Evolutionary conservation across 257 asterid species (phyloP), one percentile per base, ranked within the genome.

Genomic region (Coffea canephora): DNA sequence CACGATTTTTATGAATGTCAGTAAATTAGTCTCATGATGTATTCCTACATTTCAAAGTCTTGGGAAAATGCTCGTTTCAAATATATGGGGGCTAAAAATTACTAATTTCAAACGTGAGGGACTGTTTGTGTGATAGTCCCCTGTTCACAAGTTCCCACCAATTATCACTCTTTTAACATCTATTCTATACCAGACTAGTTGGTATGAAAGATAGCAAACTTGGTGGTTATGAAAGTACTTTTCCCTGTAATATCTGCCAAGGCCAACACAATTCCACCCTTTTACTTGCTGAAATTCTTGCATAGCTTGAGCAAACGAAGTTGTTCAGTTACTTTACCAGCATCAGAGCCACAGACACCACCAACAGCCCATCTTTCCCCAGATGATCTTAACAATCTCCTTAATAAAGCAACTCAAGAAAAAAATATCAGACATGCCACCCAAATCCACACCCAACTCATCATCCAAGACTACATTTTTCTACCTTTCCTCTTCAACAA

Each of bases 381-480:
- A 31, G 72, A 87, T 70, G 64, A 77, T 18, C 73, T 88, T 78
- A 79, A 82, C 73, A 23, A 36, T 54, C 92, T 89, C 34, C 79
- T 89, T 68, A 82, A 77, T 67, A 31, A 57, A 71, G 83, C 84
- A 67, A 57, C 77, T 36, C 64, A 80, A 48, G 27, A 80, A 77
- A 85, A 77, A 39, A 85, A 62, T 73, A 74, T 74, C 62, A 82
- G 77, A 6, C 89, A 80, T 74, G 91, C 82, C 18, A 46, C 76
- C 64, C 89, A 87, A 85, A 89, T 89, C 74, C 92, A 89, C 71
- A 78, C 89, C 73, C 90, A 87, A 79, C 89, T 89, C 84, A 50
- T 87, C 83, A 79, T 80, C 52, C 77, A 66, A 72, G 79, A 70
- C 69, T 76, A 31, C 83, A n/a, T 87, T 54, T 79, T 81, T 39